Conservation (phyloP, 495 filamentous ascomycete species). For the Delitschia confertaspora region DNA sequence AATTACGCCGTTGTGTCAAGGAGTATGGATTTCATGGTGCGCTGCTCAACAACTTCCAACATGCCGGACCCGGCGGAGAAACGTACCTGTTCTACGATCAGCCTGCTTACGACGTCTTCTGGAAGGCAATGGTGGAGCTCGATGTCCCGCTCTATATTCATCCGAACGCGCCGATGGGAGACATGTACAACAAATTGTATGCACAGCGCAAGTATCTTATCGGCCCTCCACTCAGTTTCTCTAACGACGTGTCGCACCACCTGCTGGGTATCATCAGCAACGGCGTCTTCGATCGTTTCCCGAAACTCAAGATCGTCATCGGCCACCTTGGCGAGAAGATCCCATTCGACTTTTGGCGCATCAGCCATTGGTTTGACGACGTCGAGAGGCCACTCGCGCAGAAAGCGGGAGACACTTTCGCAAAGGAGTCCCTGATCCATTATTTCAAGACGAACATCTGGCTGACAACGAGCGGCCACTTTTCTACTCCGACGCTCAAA, state of each 20-base stretch:
- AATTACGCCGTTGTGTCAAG: conserved; percentile 48
- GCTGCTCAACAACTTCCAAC: conserved; percentile 52
- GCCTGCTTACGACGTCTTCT: conserved; percentile 49
- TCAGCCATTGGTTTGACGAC: conserved; percentile 46
- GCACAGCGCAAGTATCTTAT: conserved; percentile 42
- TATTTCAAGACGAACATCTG: conserved; percentile 55
- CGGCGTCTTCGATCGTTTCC: conserved; percentile 44
- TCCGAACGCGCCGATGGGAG: conserved; percentile 42
- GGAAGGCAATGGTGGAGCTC: conserved; percentile 47
- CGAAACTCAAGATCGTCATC: conserved; percentile 53
- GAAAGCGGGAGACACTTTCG: no score
- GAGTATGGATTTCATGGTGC: conserved; percentile 51
- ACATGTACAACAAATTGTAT: conserved; percentile 43
- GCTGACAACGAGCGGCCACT: conserved; percentile 57
- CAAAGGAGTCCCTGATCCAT: conserved; percentile 28
- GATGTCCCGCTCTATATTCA: conserved; percentile 57
- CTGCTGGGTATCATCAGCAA: conserved; percentile 45
- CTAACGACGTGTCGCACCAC: conserved; percentile 44
- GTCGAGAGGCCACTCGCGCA: no score
- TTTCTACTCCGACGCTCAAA: conserved; percentile 45
- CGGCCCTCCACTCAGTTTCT: conserved; percentile 41
- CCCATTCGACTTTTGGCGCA: conserved; percentile 55
- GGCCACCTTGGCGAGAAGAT: conserved; percentile 59
- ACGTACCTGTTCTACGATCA: conserved; percentile 54
- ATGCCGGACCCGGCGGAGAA: conserved; percentile 42